Conservation (phyloP, 805 yeast genomes). For the Yarrowia deformans region DNA sequence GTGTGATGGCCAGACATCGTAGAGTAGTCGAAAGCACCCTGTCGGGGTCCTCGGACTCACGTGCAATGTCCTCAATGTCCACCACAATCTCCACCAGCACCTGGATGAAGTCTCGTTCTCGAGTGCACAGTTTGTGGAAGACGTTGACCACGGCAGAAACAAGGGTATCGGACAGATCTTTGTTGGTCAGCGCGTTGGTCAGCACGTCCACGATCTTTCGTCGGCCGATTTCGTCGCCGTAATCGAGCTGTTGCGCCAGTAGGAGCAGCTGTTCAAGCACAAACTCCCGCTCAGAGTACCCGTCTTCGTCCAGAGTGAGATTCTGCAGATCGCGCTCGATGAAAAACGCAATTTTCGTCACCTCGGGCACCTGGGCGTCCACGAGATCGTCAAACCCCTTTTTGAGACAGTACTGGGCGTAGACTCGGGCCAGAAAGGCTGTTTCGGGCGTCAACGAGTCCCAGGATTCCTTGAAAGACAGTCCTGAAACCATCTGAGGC, state of each 20-base stretch:
- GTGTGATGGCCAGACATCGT: conserved; percentile 65
- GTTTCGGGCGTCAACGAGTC: conserved; percentile 72
- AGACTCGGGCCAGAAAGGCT: conserved; percentile 72
- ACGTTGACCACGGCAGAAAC: conserved; percentile 67
- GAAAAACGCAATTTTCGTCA: conserved; percentile 69
- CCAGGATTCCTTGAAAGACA: conserved; percentile 76
- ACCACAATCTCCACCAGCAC: conserved; percentile 86
- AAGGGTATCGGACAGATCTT: conserved; percentile 61
- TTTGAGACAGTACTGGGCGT: conserved; percentile 68
- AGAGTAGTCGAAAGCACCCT: conserved; percentile 60
- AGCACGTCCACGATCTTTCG: conserved; percentile 70
- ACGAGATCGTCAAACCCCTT: conserved; percentile 60
- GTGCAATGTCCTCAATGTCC: conserved; percentile 75
- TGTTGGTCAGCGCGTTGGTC: conserved; percentile 58
- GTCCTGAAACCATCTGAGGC: conserved; percentile 65
- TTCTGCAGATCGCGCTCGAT: conserved; percentile 62
- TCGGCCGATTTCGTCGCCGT: conserved; percentile 89
- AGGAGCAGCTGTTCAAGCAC: conserved; percentile 74
- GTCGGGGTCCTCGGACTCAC: conserved; percentile 52
- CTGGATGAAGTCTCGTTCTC: conserved; percentile 82
- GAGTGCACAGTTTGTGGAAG: conserved; percentile 72
- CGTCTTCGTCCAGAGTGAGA: conserved; percentile 48
- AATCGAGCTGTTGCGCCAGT: conserved; percentile 77
- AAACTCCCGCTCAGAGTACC: conserved; percentile 69
- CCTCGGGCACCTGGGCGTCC: conserved; percentile 79